phyloP scores from a whole-genome alignment of 192 early-diverging fungal genomes.

The Coemansia sp. region DNA sequence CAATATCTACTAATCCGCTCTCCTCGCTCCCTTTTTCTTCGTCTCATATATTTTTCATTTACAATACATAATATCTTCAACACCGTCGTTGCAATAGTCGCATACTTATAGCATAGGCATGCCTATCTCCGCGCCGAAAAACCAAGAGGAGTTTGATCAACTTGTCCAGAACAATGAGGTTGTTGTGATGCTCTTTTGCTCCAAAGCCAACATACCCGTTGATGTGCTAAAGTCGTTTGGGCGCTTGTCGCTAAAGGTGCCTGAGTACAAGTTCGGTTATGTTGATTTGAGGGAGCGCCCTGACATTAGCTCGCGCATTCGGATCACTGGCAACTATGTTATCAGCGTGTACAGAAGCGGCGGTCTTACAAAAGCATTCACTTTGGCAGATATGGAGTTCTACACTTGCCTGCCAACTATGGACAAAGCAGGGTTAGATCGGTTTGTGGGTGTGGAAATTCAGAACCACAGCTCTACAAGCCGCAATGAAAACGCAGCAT shows the following conservation, averaged over 20 bases:
- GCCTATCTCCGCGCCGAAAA: slow-evolving; percentile 2
- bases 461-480: neutral
- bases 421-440: neutral
- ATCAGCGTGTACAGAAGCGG: slow-evolving; percentile 3
- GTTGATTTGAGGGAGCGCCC: neutral
- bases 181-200: slow-evolving; percentile 1
- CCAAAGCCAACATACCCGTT: neutral
- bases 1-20: too few relatives aligned
- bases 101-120: neutral
- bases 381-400: slow-evolving; percentile 5
- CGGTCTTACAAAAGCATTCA: neutral
- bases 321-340: neutral
- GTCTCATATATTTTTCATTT: neutral
- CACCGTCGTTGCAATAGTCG: too few relatives aligned
- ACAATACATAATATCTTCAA: neutral
- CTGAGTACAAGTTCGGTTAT: slow-evolving; percentile 8
- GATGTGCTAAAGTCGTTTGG: neutral
- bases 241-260: slow-evolving; percentile 2
- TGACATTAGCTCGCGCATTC: neutral
- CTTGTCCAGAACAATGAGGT: neutral
- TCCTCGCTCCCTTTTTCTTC: too few relatives aligned
- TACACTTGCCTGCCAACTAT: slow-evolving; percentile 3
- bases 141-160: slow-evolving; percentile 7
- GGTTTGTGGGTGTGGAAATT: neutral
- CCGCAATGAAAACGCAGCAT: neutral